These are phyloP conservation scores for Mucor sp. DNA, from an alignment of 371 early-diverging fungal genomes.

Conservation along the genomic window DNA sequence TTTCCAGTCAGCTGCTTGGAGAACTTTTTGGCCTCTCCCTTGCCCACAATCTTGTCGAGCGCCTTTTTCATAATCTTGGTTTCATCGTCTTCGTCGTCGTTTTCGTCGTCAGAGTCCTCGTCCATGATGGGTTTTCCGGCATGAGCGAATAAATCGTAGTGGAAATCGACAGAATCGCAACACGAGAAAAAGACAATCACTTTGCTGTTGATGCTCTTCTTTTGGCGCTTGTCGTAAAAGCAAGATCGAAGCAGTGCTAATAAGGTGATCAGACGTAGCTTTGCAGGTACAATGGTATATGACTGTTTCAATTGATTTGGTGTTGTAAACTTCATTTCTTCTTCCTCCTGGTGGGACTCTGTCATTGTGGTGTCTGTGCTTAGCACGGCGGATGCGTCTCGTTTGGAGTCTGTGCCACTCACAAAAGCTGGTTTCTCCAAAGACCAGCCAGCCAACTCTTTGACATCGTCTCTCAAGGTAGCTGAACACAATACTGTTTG, in stretches of 20 bases:
- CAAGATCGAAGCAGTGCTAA: constrained; percentile 67
- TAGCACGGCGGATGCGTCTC: constrained; percentile 28
- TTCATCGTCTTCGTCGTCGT: constrained; percentile 42
- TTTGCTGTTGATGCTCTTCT: constrained; percentile 52
- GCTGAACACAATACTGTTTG: constrained; percentile 95
- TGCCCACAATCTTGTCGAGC: constrained; percentile 18
- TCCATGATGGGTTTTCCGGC: constrained; percentile 48
- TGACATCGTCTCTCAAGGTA: constrained; percentile 84
- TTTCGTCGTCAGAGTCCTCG: constrained; percentile 48
- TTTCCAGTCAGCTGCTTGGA: constrained; percentile 10
- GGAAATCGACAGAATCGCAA: constrained; percentile 93
- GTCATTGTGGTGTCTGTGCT: constrained; percentile 12
- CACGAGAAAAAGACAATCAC: constrained; percentile 89
- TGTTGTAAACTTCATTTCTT: constrained; percentile 56
- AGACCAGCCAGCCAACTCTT: constrained; percentile 76
- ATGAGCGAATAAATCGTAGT: constrained; percentile 73
- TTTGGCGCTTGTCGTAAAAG: constrained; percentile 49
- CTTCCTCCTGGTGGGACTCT: constrained; percentile 22
- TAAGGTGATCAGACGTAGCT: constrained; percentile 88
- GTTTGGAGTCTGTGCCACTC: constrained; percentile 47
- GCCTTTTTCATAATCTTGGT: constrained; percentile 30
- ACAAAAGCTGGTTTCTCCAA: constrained; percentile 74
- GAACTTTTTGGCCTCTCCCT: constrained; percentile 14
- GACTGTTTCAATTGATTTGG: constrained; percentile 87
- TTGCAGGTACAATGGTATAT: constrained; percentile 85